Evolutionary conservation across 768 basidiomycete species (phyloP), one percentile per base, ranked within the genome.

Genomic region (Termitomyces sp.): DNA sequence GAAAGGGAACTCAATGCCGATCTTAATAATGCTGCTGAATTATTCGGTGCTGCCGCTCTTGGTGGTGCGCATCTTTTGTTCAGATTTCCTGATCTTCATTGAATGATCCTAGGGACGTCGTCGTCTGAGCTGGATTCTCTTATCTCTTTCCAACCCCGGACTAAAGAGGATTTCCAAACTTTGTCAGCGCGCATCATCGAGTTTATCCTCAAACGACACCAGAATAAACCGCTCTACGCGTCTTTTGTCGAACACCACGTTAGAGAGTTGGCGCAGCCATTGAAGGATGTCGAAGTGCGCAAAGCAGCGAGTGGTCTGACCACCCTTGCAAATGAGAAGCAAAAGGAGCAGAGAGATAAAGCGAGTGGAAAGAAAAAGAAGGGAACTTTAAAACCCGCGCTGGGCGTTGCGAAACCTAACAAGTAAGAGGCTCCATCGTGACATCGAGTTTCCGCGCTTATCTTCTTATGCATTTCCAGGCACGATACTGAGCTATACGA

Each of bases 271-370:
- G 86, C 88, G 0, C 72, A 76, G 58, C 84, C 92, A 5, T 79
- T 98, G 55, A 90, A 87, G 65, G 94, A 98, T 60, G 85, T 94
- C 52, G 96, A 99, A 64, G 87, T 94, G 28, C 83, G 94, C 60
- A 98, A 98, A 69, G 91, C 84, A 0, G 91, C 93, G 0, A 89
- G 85, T 51, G 85, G 78, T 3, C 75, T 99, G 55, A 92, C 91
- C 16, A 87, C 90, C 3, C 78, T 98, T 6, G 90, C 94, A 51
- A 98, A 96, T 66, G 93, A 95, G 76, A 99, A 98, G 76, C 92
- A 95, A 74, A 91, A 85, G 73, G 92, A 92, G 68, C 86, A 88
- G 64, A 81, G 88, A 61, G 92, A 94, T 36, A 92, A 89, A 70
- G 79, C 85, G 2, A 87, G 84, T 59, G 92, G 93, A 32, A 97